A percentile compares a stretch with the other conserved stretches of the same genome.
Evolutionary conservation across 331 rosid genomes (phyloP).

Genomic region (Acacia pycnantha): DNA sequence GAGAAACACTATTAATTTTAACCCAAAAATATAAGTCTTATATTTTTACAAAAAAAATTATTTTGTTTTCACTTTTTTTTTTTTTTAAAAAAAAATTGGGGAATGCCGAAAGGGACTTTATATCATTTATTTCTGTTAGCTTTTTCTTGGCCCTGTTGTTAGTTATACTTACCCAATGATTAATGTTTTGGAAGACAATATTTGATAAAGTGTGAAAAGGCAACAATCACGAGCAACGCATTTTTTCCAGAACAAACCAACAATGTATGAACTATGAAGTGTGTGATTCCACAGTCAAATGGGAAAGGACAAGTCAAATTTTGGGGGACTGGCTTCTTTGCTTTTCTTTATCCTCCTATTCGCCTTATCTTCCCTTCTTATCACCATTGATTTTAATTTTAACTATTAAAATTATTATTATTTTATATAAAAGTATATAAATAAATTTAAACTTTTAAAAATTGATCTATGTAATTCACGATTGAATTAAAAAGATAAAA

Average conservation of each 20-base stretch:
- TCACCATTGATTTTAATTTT: too few relatives aligned
- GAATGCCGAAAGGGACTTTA: not conserved
- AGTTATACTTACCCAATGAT: not conserved
- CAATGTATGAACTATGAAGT: not conserved
- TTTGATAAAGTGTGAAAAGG: not conserved
- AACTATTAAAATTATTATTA: too few relatives aligned
- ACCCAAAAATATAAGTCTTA: not conserved
- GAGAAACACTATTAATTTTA: not conserved
- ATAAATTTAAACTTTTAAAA: too few relatives aligned
- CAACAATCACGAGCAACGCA: not conserved
- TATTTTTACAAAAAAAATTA: too few relatives aligned
- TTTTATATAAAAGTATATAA: too few relatives aligned
- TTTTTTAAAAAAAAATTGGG: not conserved
- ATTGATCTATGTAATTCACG: not conserved
- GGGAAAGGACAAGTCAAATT: not conserved
- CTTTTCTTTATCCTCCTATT: too few relatives aligned
- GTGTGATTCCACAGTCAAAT: not conserved
- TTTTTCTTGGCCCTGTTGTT: not conserved
- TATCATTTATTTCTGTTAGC: not conserved
- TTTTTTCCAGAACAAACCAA: not conserved
- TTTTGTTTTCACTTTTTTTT: too few relatives aligned
- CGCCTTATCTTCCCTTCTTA: too few relatives aligned
- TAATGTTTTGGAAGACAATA: not conserved
- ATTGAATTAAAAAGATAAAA: not conserved
- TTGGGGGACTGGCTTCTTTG: not conserved